A percentile compares a stretch with the other conserved stretches of the same genome.
These are phyloP conservation scores for Blastobotrys ciferrii DNA, from an alignment of 1,139 yeast genomes.

Conservation along the genomic window DNA sequence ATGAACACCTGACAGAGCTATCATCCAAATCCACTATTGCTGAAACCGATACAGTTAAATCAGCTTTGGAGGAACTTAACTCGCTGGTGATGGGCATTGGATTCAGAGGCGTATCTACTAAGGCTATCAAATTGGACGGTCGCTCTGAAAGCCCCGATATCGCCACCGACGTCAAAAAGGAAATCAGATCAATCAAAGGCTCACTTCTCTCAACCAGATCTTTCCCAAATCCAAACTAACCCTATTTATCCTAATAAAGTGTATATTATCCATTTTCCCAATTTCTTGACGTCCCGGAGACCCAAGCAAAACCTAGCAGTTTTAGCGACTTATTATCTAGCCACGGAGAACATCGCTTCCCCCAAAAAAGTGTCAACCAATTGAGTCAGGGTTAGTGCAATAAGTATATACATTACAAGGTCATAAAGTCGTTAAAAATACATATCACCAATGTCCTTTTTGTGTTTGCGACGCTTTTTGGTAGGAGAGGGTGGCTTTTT, in stretches of 20 bases:
- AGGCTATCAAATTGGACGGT: constrained; percentile 1
- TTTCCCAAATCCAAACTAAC: not conserved
- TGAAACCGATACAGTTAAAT: constrained; percentile 3
- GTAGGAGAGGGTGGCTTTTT: constrained; percentile 16
- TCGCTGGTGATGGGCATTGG: constrained; percentile 1
- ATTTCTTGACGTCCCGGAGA: too few relatives aligned
- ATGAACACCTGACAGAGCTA: constrained; percentile 8
- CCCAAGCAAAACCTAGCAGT: too few relatives aligned
- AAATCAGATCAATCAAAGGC: constrained; percentile 37
- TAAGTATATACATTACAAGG: too few relatives aligned
- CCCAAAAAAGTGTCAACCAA: too few relatives aligned
- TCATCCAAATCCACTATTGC: not conserved
- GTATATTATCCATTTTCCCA: too few relatives aligned
- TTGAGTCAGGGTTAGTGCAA: too few relatives aligned
- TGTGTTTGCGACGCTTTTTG: constrained; percentile 30
- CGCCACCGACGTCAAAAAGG: constrained; percentile 32
- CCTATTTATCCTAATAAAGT: not conserved
- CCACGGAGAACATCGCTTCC: too few relatives aligned
- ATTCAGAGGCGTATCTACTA: constrained; percentile 1
- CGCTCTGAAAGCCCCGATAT: constrained; percentile 10
- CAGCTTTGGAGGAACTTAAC: constrained; percentile 2
- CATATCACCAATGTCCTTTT: constrained; percentile 16
- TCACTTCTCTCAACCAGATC: constrained; percentile 25
- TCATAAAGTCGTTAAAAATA: constrained; percentile 9
- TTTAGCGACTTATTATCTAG: too few relatives aligned